Percentiles rank a stretch among this genome's conserved stretches.
These are phyloP conservation scores for Rhododendron simsii DNA, from an alignment of 148 eudicot genomes.

Conservation along the genomic window DNA sequence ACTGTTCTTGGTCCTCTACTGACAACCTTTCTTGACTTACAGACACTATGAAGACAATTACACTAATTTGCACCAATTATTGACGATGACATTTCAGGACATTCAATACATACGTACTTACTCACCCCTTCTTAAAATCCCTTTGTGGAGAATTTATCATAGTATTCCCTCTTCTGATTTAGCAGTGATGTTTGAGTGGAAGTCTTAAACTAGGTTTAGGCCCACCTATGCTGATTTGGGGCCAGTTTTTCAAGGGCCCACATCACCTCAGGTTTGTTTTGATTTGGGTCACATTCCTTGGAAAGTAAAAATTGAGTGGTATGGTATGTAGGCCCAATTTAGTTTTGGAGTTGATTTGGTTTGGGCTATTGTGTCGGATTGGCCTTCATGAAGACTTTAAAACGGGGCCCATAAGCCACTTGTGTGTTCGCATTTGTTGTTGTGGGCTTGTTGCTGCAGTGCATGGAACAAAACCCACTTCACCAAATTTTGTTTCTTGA, in stretches of 20 bases:
- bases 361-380: not conserved
- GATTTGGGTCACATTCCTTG: not conserved
- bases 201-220: not conserved
- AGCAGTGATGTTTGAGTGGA: not conserved
- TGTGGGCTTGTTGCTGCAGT: not conserved
- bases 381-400: not conserved
- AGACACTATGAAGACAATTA: too few relatives aligned
- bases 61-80: too few relatives aligned
- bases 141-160: not conserved
- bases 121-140: too few relatives aligned
- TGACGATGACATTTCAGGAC: too few relatives aligned
- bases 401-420: not conserved
- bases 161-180: not conserved
- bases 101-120: too few relatives aligned
- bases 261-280: not conserved
- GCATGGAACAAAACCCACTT: not conserved
- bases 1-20: too few relatives aligned
- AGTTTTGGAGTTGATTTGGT: not conserved
- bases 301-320: not conserved
- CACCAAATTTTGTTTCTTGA: not conserved
- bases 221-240: not conserved
- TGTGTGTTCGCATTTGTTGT: not conserved
- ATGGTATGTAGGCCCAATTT: not conserved
- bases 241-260: not conserved
- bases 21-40: too few relatives aligned